phyloP scores from a whole-genome alignment of 1,139 yeast genomes.

The Hyphopichia fennica region DNA sequence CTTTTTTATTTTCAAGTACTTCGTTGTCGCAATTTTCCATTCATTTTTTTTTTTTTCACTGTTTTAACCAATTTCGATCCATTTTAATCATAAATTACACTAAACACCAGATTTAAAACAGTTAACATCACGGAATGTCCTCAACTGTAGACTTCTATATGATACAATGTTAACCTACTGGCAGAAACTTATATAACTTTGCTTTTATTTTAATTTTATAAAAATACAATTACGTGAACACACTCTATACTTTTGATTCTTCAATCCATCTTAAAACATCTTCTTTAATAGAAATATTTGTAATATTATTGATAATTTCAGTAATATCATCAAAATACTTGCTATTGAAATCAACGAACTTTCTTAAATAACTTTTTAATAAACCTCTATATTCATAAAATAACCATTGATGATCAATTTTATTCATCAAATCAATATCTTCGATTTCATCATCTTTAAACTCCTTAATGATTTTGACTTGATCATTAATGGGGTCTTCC shows the following conservation, averaged over 20 bases:
- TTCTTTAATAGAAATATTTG: conserved; percentile 25
- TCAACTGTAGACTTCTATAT: too few species aligned
- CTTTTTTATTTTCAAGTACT: too few species aligned
- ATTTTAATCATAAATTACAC: too few species aligned
- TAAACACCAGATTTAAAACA: too few species aligned
- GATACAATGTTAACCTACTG: too few species aligned
- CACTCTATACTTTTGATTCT: conserved; percentile 12
- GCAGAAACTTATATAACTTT: too few species aligned
- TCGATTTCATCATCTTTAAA: conserved; percentile 24
- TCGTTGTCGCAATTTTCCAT: too few species aligned
- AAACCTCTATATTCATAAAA: conserved; percentile 46
- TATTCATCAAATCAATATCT: conserved; percentile 21
- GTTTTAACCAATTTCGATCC: too few species aligned
- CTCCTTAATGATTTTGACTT: conserved; percentile 25
- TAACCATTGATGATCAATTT: conserved; percentile 42
- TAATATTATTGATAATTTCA: conserved; percentile 19
- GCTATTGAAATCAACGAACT: conserved; percentile 19
- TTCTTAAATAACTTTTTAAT: conserved; percentile 41
- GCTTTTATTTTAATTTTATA: neutral
- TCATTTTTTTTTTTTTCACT: too few species aligned
- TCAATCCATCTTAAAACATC: conserved; percentile 34
- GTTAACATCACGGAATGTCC: too few species aligned
- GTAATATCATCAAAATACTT: conserved; percentile 23
- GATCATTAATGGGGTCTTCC: conserved; percentile 19
- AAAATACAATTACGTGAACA: neutral